Evolutionary conservation across 441 rosid species (phyloP).

Genomic region (Pelargonium myrrhifolium): DNA sequence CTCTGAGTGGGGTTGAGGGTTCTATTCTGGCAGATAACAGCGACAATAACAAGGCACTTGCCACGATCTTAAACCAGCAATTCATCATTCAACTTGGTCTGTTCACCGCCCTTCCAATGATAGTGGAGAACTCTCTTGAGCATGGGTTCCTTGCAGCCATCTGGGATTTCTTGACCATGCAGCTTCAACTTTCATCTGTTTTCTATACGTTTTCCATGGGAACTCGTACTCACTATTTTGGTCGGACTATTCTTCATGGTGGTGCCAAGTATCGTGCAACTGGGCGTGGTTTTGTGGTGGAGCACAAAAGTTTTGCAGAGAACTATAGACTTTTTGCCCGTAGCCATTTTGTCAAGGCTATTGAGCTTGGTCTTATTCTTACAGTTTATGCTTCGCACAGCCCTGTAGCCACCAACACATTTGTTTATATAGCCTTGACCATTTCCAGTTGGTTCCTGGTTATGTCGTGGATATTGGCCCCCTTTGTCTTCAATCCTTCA

Average conservation of each 20-base stretch:
- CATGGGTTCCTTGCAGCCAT: slow-evolving; percentile 76
- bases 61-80: slow-evolving; percentile 76
- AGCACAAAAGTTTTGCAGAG: slow-evolving; percentile 83
- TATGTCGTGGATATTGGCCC: slow-evolving; percentile 74
- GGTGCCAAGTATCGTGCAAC: slow-evolving; percentile 91
- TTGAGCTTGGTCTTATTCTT: slow-evolving; percentile 84
- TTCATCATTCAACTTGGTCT: slow-evolving; percentile 83
- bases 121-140: slow-evolving; percentile 85
- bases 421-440: slow-evolving; percentile 76
- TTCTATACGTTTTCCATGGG: slow-evolving; percentile 96
- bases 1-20: slow-evolving; percentile 78
- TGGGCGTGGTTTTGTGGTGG: slow-evolving; percentile 89
- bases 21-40: slow-evolving; percentile 35
- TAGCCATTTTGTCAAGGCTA: slow-evolving; percentile 82
- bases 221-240: slow-evolving; percentile 82
- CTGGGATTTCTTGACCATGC: slow-evolving; percentile 83
- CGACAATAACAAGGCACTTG: slow-evolving; percentile 55
- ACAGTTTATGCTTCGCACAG: slow-evolving; percentile 71
- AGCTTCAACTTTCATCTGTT: slow-evolving; percentile 82
- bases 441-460: slow-evolving; percentile 85
- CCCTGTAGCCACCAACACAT: slow-evolving; percentile 49
- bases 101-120: slow-evolving; percentile 87
- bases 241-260: slow-evolving; percentile 87
- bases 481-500: slow-evolving; percentile 81
- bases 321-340: slow-evolving; percentile 79